Base-by-base conservation (phyloP, 2,329 filamentous ascomycete species). In the Beauveria caledonica region DNA sequence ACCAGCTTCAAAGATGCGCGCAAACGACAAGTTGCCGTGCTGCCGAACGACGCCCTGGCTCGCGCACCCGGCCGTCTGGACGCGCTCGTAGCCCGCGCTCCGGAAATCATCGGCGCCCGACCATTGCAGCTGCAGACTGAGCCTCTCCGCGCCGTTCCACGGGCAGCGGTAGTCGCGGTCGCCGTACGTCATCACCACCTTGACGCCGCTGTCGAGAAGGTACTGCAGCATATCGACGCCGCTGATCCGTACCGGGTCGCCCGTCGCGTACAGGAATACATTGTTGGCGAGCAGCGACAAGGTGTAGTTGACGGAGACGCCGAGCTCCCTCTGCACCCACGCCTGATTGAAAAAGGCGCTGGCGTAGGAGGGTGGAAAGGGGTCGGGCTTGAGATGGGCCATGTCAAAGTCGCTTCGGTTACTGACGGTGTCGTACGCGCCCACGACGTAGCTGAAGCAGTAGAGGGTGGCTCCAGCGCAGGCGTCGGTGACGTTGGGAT, bases 21-120 rank as follows among this genome's bases (percentile, higher is more conserved):
- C 82, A 70, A 88, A 88, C 3, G 80, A 84, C 54, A 88, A 78
- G 64, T 90, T 90, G 2, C 87, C 89, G 66, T 84, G 87, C 69
- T 93, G 88, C 4, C 89, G 80, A 0, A 90, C 88, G 57, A 84
- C 80, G n/a, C 89, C 90, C 36, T 82, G 88, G 66, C 83, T 81
- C 72, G 86, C 86, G 5, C 79, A 77, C 8, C 77, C 78, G 66
- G 89, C 87, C 17, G 88, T 84, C 8, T 83, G 73, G 62, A 93
- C 83, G 9, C 85, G 80, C 0, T 82, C 81, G 68, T 92, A 93
- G 0, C 88, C 89, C 0, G 89, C 84, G 0, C 74, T 70, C 2
- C 78, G 75, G 69, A 92, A 93, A 11, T 72, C 64, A 15, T 67
- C 64, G 2, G 71, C 69, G 49, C 78, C 69, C 21, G 77, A 72